Evolutionary conservation across 2,329 filamentous ascomycete species (phyloP), one percentile per base, ranked within the genome.

Genomic region (Rutstroemia sp.): DNA sequence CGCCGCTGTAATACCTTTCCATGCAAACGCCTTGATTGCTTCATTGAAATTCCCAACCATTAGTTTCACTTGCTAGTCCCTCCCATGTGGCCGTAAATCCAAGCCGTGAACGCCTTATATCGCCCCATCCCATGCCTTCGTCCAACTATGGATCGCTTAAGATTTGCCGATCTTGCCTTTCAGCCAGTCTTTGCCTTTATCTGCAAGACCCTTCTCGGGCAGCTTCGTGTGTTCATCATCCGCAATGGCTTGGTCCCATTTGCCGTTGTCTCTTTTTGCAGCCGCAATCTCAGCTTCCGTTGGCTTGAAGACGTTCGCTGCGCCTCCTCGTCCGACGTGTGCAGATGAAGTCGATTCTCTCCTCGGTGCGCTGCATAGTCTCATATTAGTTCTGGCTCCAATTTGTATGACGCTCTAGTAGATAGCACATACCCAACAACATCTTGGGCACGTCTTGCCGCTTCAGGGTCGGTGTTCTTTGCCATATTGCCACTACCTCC

Each of bases 401-500:
- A 21, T 3, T 27, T 48, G 19, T 17, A 38, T 7, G 14, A 17
- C 19, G 19, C 30, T 27, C 19, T 10, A 16, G 38, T 19, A 12
- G 23, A 40, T 40, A 30, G 23, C 14, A 54, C 80, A 68, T 73
- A 84, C 81, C 83, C 81, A 58, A 86, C 83, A 59, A 96, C 89
- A 66, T 96, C 92, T 72, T 97, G 92, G 44, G 84, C 84, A 54
- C 83, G 78, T 61, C 92, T 86, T 38, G 92, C 89, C 69, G 89
- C 83, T 44, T 77, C 73, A 3, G 86, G 83, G 65, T 94, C 86
- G 60, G 82, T 83, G 68, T 86, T 85, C 63, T 74, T 76, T 48
- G 87, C 84, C 87, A 96, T 95, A 76, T 95, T 96, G 58, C 91
- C 91, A 4, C 82, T 85, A 30, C 55, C 92, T 56, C 92, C 92